Evolutionary conservation across 2,329 filamentous ascomycete species (phyloP).

Genomic region (Paecilomyces variotii): DNA sequence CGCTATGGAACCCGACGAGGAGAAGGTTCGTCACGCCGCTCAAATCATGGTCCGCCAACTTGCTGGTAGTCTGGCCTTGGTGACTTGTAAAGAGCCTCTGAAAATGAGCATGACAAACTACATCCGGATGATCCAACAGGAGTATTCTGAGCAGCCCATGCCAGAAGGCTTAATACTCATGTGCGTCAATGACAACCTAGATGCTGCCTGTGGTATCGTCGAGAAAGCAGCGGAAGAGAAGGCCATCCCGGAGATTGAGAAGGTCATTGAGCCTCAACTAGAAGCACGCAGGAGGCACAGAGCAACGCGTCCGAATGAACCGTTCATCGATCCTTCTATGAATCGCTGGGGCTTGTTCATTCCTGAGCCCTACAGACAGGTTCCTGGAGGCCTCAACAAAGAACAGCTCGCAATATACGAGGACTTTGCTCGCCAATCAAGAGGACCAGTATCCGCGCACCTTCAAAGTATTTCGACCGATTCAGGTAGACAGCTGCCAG

Average conservation of each 20-base stretch:
- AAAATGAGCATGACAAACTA: constrained; percentile 97
- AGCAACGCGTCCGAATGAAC: constrained; percentile 66
- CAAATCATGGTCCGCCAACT: constrained; percentile 93
- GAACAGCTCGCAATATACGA: constrained; percentile 96
- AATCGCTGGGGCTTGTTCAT: constrained; percentile 92
- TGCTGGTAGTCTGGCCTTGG: constrained; percentile 84
- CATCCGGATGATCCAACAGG: constrained; percentile 72
- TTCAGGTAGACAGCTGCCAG: constrained; percentile 52
- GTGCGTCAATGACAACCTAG: constrained; percentile 97
- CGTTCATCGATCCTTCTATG: constrained; percentile 72
- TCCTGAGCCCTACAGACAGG: constrained; percentile 84
- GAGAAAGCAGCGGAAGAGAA: constrained; percentile 93
- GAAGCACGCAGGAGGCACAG: constrained; percentile 70
- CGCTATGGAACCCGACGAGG: constrained; percentile 83
- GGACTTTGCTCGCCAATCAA: constrained; percentile 82
- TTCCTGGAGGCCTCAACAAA: constrained; percentile 71
- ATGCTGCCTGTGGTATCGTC: constrained; percentile 85
- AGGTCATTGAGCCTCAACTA: constrained; percentile 76
- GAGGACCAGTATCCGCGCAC: constrained; percentile 49
- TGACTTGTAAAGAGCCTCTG: constrained; percentile 96
- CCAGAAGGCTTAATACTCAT: constrained; percentile 94
- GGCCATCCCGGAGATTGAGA: constrained; percentile 88
- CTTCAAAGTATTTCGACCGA: constrained; percentile 51
- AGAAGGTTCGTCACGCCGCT: constrained; percentile 74
- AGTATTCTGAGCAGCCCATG: constrained; percentile 60